phyloP scores from a whole-genome alignment of 192 early-diverging fungal species.

The Coemansia guatemalensis region DNA sequence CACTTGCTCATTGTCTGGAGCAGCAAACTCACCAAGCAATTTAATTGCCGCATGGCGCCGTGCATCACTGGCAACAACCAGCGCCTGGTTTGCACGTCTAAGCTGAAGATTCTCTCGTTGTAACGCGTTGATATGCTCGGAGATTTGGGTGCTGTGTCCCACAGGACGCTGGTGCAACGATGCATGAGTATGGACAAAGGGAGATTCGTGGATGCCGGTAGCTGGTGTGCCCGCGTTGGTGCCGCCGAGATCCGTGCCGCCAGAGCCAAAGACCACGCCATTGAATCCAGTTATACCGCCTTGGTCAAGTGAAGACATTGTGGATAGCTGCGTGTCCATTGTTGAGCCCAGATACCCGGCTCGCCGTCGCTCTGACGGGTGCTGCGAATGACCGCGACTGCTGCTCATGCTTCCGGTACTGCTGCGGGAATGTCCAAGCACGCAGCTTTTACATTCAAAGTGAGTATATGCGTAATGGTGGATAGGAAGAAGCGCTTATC shows the following conservation, averaged over 20 bases:
- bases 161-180: background rate
- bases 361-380: constrained; percentile 13
- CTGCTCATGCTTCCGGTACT: constrained; percentile 7
- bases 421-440: constrained; percentile 8
- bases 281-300: constrained; percentile 34
- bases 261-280: constrained; percentile 38
- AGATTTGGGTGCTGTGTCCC: background rate
- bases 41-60: constrained; percentile 25
- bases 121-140: constrained; percentile 15
- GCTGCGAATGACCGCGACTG: constrained; percentile 1
- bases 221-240: background rate
- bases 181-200: constrained; percentile 2
- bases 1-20: background rate
- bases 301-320: constrained; percentile 14
- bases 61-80: constrained; percentile 17
- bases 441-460: constrained; percentile 2
- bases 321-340: constrained; percentile 7
- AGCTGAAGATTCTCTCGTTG: constrained; percentile 29
- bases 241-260: constrained; percentile 10
- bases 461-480: background rate
- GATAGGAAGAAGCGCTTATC: background rate
- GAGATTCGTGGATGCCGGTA: constrained; percentile 8
- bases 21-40: constrained; percentile 22
- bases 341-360: constrained; percentile 10
- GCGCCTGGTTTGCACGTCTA: constrained; percentile 25